Percentiles rank a stretch among this genome's conserved stretches.
Evolutionary conservation across 768 basidiomycete genomes (phyloP).

Genomic region (Rhodosporidiobolus sp.): DNA sequence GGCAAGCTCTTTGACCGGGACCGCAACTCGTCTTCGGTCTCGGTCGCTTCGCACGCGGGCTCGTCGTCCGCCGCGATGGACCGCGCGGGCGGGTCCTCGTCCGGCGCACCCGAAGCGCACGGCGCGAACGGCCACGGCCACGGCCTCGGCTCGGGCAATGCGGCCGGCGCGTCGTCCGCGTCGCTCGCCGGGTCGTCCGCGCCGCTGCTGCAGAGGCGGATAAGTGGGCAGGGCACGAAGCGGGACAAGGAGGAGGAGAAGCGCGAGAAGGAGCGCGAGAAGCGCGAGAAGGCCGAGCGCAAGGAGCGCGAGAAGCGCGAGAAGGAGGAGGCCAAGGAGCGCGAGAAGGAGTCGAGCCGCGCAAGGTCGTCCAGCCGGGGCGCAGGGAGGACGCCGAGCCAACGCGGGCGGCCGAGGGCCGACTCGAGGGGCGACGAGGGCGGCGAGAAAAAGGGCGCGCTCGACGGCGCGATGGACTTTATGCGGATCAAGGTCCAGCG

Average conservation of each 20-base stretch:
- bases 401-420: slow-evolving; percentile 13
- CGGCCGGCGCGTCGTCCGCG: background rate
- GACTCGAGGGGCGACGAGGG: background rate
- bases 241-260: slow-evolving; percentile 15
- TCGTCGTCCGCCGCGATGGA: slow-evolving; percentile 1
- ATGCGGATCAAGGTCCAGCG: slow-evolving; percentile 38
- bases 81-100: background rate
- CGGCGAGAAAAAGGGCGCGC: slow-evolving; percentile 9
- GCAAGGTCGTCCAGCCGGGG: background rate
- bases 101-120: background rate
- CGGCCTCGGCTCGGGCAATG: background rate
- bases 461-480: slow-evolving; percentile 35
- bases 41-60: background rate
- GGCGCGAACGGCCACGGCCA: background rate
- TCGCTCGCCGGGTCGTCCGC: background rate
- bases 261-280: slow-evolving; percentile 22
- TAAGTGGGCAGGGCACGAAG: background rate
- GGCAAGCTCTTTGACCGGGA: slow-evolving; percentile 37
- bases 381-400: slow-evolving; percentile 5
- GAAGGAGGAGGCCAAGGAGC: slow-evolving; percentile 24
- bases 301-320: slow-evolving; percentile 22
- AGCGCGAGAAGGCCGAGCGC: slow-evolving; percentile 22
- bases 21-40: slow-evolving; percentile 11
- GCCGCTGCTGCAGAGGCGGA: background rate
- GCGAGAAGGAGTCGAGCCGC: background rate